Conservation (phyloP, 2,329 filamentous ascomycete genomes). For the Talaromyces rugulosus region DNA sequence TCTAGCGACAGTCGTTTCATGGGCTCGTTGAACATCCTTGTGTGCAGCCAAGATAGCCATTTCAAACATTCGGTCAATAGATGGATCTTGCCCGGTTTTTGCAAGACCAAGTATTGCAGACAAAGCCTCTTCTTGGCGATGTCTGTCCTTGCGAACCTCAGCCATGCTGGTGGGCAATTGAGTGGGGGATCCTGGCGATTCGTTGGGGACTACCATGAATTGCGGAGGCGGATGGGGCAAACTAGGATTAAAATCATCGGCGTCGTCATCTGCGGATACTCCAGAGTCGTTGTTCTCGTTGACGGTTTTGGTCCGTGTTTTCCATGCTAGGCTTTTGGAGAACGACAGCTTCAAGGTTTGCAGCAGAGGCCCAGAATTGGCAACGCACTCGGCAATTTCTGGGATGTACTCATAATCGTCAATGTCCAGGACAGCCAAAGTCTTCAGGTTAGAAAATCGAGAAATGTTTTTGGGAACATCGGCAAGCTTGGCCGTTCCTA, state of each 20-base stretch:
- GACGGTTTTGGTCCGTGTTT: conserved; percentile 43
- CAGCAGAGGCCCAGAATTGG: conserved; percentile 53
- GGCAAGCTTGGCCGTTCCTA: conserved; percentile 3
- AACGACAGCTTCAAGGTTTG: conserved; percentile 56
- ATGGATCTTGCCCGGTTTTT: conserved; percentile 12
- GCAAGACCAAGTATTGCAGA: conserved; percentile 13
- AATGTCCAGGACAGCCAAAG: conserved; percentile 56
- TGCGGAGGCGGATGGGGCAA: conserved; percentile 9
- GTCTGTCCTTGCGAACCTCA: conserved; percentile 16
- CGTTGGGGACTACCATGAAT: conserved; percentile 2
- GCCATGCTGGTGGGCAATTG: conserved; percentile 12
- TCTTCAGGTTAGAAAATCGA: conserved; percentile 54
- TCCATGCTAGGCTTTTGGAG: conserved; percentile 49
- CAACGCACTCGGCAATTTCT: conserved; percentile 54
- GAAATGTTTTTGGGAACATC: conserved; percentile 52
- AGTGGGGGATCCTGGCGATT: background rate
- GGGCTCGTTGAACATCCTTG: conserved; percentile 6
- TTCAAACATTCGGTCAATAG: conserved; percentile 14
- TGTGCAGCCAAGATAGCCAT: conserved; percentile 12
- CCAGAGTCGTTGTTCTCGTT: conserved; percentile 37
- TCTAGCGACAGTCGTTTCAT: background rate
- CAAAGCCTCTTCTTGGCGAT: conserved; percentile 19
- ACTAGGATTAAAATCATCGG: conserved; percentile 39
- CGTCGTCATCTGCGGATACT: conserved; percentile 29
- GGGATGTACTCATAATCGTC: conserved; percentile 53